Base-by-base conservation (phyloP, 2,329 filamentous ascomycete species). In the Aotearoamyces nothofagi region DNA sequence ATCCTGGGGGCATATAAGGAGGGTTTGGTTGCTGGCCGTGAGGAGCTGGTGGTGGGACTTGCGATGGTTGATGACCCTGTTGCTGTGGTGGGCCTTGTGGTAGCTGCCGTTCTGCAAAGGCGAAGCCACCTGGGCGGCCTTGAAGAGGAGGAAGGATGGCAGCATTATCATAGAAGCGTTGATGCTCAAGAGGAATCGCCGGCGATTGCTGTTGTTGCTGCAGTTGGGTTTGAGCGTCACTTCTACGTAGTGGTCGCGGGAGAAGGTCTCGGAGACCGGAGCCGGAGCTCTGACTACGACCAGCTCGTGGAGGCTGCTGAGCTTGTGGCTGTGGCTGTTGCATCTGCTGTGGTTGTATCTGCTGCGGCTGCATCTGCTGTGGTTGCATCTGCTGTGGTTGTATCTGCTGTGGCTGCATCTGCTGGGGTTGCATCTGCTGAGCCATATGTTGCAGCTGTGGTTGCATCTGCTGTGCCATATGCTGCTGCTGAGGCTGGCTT, bases 391-490 rank as follows among this genome's bases (percentile, higher is more conserved):
- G 22, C 16, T 13, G 24, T 3, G 12, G 7, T 3, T 26, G 13
- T 26, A 15, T 13, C 24, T 26, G 24, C 16, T 27, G 25, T 11
- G 25, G 25, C 10, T 27, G 25, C 13, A 27, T 27, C 12, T 14
- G 25, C 15, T 30, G 28, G 7, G 6, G 15, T 17, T 17, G 22
- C 4, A 17, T 11, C 22, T 25, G 28, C 9, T 27, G 25, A 15
- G 25, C 14, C 10, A n/a, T n/a, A n/a, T 27, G 25, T 11, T 11
- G 15, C 13, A 12, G 25, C 15, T 30, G 28, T 20, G 26, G 26
- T 10, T 28, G 26, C 13, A 16, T 15, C 5, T 5, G 25, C 24
- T 13, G 24, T 5, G 24, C 14, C 12, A 15, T 9, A 15, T 26
- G n/a, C n/a, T n/a, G n/a, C n/a, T n/a, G n/a, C n/a, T n/a, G n/a